These are phyloP conservation scores for Mallotus nudiflorus DNA, from an alignment of 345 rosid genomes.

Conservation along the genomic window DNA sequence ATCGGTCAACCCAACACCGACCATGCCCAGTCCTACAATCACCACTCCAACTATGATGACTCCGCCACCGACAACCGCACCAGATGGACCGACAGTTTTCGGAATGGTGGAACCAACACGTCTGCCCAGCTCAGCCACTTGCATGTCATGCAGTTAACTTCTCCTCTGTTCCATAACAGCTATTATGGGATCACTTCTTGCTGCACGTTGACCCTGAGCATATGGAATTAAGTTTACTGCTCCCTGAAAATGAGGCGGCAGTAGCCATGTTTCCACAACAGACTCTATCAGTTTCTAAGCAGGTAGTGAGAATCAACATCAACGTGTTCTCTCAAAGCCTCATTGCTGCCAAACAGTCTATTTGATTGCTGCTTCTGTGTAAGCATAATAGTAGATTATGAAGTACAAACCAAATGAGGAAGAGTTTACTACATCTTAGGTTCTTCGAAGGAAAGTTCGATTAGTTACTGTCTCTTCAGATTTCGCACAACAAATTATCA, in stretches of 20 bases:
- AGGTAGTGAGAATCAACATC: conserved; percentile 29
- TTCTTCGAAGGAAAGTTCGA: conserved; percentile 42
- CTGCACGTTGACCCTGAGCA: conserved; percentile 40
- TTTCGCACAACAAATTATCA: conserved; percentile 50
- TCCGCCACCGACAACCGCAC: conserved; percentile 54
- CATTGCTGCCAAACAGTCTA: conserved; percentile 31
- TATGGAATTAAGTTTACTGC: conserved; percentile 23
- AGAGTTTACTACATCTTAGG: conserved; percentile 48
- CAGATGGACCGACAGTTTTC: conserved; percentile 51
- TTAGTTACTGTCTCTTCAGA: conserved; percentile 43
- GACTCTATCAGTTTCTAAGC: conserved; percentile 28
- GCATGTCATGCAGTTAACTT: conserved; percentile 38
- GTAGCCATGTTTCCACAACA: conserved; percentile 34
- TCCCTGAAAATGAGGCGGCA: conserved; percentile 23
- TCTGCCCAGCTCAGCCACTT: conserved; percentile 70
- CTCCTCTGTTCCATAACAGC: conserved; percentile 44
- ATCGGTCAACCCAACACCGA: conserved; percentile 38
- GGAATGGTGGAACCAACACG: conserved; percentile 84
- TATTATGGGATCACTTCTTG: conserved; percentile 38
- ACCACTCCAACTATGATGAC: conserved; percentile 42
- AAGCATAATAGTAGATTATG: conserved; percentile 44
- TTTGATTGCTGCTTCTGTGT: conserved; percentile 39
- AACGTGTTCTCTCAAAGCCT: conserved; percentile 25
- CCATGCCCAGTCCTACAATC: not conserved
- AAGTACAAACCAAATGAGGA: conserved; percentile 37